Base-by-base conservation (phyloP, 1,284 basidiomycete genomes). In the Cryptococcus amylolentus region DNA sequence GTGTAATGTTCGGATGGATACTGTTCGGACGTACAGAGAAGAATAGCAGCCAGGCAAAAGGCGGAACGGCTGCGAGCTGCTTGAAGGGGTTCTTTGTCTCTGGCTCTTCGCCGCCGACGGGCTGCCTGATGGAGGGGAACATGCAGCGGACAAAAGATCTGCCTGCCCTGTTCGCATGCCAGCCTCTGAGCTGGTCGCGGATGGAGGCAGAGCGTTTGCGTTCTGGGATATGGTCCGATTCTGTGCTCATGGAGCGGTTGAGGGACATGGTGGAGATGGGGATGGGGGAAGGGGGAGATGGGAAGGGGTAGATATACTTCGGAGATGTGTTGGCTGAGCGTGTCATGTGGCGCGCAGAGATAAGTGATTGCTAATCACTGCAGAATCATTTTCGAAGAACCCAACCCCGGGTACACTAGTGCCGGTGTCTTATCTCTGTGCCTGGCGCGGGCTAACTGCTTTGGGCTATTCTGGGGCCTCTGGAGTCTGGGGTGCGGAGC, bases 21-120 rank as follows among this genome's bases (percentile, higher is more conserved):
- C n/a, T 39, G 45, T 23, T 23, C 23, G 23, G 43, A 40, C 10
- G 66, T 77, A 78, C 80, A 77, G 77, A 77, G 66, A 78, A 78
- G 73, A 83, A 83, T 52, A 80, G 74, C 3, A 78, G 69, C 80
- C 81, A 82, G 57, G 81, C 72, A 70, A 77, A 80, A 4, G 73
- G 75, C 16, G 81, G 69, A 23, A 79, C 71, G 49, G 73, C 71
- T 39, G 72, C 60, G 54, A 81, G 43, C 27, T 78, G 61, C 52
- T 69, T 71, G 65, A 78, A 64, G 3, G 76, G 70, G 61, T 78
- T 78, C 54, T 64, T 65, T 28, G 71, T 70, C n/a, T 54, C 57
- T 7, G 49, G 28, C 13, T 57, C 57, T 20, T 57, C 62, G 5
- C 53, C 59, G n/a, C 42, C 42, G 4, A 43, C 35, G 1, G 60